Base-by-base conservation (phyloP, 352 stramenopile genomes). In the Globisporangium carolinianum region DNA sequence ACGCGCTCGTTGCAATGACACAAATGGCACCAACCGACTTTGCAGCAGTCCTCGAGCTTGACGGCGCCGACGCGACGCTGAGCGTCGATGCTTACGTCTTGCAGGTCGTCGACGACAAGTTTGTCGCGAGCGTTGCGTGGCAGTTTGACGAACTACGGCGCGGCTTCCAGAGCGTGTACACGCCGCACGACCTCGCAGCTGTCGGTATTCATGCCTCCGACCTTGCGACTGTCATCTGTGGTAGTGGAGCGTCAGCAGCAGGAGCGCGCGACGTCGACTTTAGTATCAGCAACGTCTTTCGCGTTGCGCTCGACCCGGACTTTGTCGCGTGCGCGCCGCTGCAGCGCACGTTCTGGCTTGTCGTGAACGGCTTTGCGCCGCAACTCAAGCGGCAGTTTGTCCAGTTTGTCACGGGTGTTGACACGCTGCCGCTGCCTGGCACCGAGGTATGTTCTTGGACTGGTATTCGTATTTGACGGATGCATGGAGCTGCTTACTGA, bases 391-490 rank as follows among this genome's bases (percentile, higher is more conserved):
- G 79, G 11, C 78, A 82, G 36, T 65, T 88, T 7, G 60, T 91
- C 57, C 86, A 89, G 60, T 91, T 91, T 58, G 73, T 91, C 58
- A 88, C 79, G 6, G 81, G 81, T 4, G 73, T 88, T 8, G 79
- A 84, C 35, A 86, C 77, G 2, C 35, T 91, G 24, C 81, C 81
- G 0, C 60, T 88, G 17, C 35, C 68, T n/a, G 77, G 77, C 41
- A 85, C 73, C 4, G 81, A 91, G 71, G 81, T 91, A 67, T 18
- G 65, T 63, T 36, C 1, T 2, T 14, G 10, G 36, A 47, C 41
- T 58, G 4, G 3, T 37, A 12, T 57, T 18, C n/a, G n/a, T n/a
- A n/a, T n/a, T n/a, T n/a, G n/a, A n/a, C n/a, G n/a, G n/a, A n/a
- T n/a, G n/a, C n/a, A n/a, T n/a, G n/a, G 35, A 9, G 14, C 41